Evolutionary conservation across 805 yeast genomes (phyloP).

Genomic region (Tetrapisispora taiwanensis): DNA sequence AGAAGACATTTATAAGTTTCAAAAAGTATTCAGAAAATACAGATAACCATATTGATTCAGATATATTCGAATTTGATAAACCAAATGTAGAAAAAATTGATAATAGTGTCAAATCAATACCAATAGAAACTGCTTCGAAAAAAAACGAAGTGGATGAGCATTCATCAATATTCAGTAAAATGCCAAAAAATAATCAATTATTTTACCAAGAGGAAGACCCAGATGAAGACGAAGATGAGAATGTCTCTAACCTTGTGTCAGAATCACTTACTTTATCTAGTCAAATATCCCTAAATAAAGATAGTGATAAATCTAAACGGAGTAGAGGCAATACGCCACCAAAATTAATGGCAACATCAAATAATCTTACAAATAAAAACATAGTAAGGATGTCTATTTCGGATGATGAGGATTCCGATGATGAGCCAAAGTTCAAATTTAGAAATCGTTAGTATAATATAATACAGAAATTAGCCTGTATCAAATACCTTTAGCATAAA

Average conservation of each 20-base stretch:
- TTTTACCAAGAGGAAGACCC: conserved; percentile 1
- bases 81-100: neutral
- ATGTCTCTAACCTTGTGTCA: too few species aligned
- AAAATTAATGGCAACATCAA: neutral
- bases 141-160: conserved; percentile 1
- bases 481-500: neutral
- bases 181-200: neutral
- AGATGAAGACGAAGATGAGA: neutral
- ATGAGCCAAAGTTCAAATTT: conserved; percentile 30
- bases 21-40: conserved; percentile 13
- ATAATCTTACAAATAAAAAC: too few species aligned
- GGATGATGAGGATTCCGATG: conserved; percentile 25
- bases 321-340: neutral
- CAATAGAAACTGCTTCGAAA: neutral
- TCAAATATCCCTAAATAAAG: neutral
- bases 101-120: neutral
- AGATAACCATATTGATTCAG: conserved; percentile 1
- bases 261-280: neutral
- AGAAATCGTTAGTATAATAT: conserved; percentile 11
- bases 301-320: neutral
- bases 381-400: neutral
- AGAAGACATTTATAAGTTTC: conserved; percentile 4
- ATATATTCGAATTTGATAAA: conserved; percentile 6
- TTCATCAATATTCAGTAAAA: conserved; percentile 3
- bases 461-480: neutral